phyloP scores from a whole-genome alignment of 441 rosid genomes.

The Euphorbia corollata region DNA sequence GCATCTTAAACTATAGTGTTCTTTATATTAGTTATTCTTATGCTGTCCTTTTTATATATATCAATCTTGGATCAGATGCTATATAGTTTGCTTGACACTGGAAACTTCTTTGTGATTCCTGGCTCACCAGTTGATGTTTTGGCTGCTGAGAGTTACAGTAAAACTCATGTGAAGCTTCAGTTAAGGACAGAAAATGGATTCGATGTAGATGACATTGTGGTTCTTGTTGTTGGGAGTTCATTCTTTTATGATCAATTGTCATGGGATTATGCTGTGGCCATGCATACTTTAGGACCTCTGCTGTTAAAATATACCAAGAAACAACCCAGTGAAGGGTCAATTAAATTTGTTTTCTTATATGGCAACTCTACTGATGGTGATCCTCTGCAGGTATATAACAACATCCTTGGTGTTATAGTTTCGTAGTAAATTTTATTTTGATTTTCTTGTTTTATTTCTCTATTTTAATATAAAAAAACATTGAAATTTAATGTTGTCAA shows the following conservation, averaged over 20 bases:
- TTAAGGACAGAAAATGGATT: constrained; percentile 56
- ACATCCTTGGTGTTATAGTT: constrained; percentile 14
- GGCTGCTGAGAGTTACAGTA: constrained; percentile 75
- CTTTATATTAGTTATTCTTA: constrained; percentile 20
- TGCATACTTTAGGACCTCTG: constrained; percentile 72
- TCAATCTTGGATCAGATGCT: constrained; percentile 63
- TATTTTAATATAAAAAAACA: no score
- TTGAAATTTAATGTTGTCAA: neutral
- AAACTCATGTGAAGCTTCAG: constrained; percentile 50
- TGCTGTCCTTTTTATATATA: constrained; percentile 19
- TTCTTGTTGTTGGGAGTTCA: constrained; percentile 80
- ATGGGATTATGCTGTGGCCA: constrained; percentile 80
- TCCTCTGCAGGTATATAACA: constrained; percentile 62
- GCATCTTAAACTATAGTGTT: neutral
- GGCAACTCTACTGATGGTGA: constrained; percentile 78
- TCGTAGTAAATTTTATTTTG: neutral
- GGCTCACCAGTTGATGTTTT: constrained; percentile 89
- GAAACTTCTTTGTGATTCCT: constrained; percentile 94
- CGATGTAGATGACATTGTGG: constrained; percentile 58
- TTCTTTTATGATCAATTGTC: constrained; percentile 71
- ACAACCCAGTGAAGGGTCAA: constrained; percentile 47
- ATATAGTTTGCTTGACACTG: constrained; percentile 84
- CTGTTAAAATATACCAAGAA: constrained; percentile 68
- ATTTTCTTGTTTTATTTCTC: no score
- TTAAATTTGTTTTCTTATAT: constrained; percentile 72